phyloP scores from a whole-genome alignment of 2,329 filamentous ascomycete genomes.

The Chalaropsis ovoidea region DNA sequence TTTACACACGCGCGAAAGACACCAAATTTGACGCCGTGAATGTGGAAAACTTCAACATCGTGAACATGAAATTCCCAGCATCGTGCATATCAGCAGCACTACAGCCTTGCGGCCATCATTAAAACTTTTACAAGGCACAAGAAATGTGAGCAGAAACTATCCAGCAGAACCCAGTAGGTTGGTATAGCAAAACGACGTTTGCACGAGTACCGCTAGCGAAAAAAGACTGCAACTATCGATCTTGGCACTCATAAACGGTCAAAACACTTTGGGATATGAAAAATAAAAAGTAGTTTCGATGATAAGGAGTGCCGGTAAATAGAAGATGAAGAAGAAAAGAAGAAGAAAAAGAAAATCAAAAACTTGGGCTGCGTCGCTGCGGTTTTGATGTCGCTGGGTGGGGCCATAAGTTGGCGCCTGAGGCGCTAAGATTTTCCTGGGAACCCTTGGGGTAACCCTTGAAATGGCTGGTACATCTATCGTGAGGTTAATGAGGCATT shows the following conservation, averaged over 20 bases:
- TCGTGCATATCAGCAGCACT: neutral
- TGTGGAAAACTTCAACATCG: too few species aligned
- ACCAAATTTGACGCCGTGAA: neutral
- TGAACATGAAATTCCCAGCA: too few species aligned
- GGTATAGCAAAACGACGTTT: slow-evolving; percentile 34
- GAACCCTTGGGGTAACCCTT: slow-evolving; percentile 1
- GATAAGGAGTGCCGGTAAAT: slow-evolving; percentile 90
- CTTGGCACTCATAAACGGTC: slow-evolving; percentile 90
- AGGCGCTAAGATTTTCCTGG: neutral
- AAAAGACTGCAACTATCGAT: slow-evolving; percentile 68
- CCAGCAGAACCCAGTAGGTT: slow-evolving; percentile 78
- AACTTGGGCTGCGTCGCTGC: slow-evolving; percentile 1
- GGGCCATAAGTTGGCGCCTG: neutral
- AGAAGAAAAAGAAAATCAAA: slow-evolving; percentile 31
- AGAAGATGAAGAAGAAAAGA: slow-evolving; percentile 34
- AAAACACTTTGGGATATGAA: slow-evolving; percentile 59
- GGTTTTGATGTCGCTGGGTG: slow-evolving; percentile 21
- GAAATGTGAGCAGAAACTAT: slow-evolving; percentile 84
- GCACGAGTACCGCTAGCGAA: slow-evolving; percentile 95
- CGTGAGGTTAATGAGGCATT: neutral
- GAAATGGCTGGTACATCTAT: neutral
- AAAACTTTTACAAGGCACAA: neutral
- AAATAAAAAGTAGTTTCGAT: slow-evolving; percentile 56
- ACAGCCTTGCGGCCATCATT: neutral
- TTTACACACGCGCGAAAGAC: too few species aligned